Conservation (phyloP, 176 grass and related monocot species). For the Oryza glaberrima region DNA sequence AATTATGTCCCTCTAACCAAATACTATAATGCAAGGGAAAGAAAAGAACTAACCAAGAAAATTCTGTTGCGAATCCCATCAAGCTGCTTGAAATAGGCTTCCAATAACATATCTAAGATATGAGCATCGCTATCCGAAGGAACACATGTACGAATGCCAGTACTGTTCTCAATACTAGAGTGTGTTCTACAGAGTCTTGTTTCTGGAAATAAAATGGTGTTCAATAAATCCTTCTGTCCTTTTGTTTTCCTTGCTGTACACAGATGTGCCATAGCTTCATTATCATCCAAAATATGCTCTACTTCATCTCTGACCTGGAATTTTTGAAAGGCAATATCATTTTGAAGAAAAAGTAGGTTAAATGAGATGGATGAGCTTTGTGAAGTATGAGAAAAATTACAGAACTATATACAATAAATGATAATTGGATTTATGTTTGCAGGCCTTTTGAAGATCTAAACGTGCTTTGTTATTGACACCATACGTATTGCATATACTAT, state of each 20-base stretch:
- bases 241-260: conserved; percentile 93
- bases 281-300: conserved; percentile 96
- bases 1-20: not conserved
- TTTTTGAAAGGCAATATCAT: conserved; percentile 12
- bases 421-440: not conserved
- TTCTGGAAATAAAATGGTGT: conserved; percentile 60
- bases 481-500: not conserved
- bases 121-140: conserved; percentile 88
- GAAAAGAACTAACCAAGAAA: conserved; percentile 76
- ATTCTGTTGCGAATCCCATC: conserved; percentile 97
- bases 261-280: conserved; percentile 87
- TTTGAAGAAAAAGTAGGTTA: not conserved
- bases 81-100: conserved; percentile 98
- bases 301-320: conserved; percentile 92
- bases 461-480: not conserved
- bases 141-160: conserved; percentile 75
- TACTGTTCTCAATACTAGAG: conserved; percentile 60
- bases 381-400: not conserved
- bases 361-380: not conserved
- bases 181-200: conserved; percentile 52
- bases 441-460: not conserved
- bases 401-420: not conserved
- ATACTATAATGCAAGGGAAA: not conserved
- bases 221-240: conserved; percentile 74
- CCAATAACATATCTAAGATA: conserved; percentile 95